Percentiles rank a stretch among this genome's conserved stretches.
Evolutionary conservation across 441 rosid genomes (phyloP).

Genomic region (Arabidopsis lyrata): DNA sequence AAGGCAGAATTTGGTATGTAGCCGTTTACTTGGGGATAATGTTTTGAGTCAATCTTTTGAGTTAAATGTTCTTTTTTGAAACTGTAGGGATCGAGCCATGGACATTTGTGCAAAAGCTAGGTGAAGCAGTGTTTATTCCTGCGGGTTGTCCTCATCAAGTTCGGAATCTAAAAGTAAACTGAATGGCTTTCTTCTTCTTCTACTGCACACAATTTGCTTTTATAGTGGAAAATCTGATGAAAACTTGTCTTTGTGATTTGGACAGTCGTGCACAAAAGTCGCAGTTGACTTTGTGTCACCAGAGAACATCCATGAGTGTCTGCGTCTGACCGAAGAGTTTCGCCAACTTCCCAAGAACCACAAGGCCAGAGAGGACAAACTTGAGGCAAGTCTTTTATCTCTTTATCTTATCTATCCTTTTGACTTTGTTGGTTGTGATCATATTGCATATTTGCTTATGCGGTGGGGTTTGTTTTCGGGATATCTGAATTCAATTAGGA

Average conservation of each 20-base stretch:
- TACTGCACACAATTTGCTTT: background rate
- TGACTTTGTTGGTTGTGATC: background rate
- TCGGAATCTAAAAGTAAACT: conserved; percentile 82
- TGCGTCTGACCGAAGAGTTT: conserved; percentile 81
- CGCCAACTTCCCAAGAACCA: conserved; percentile 85
- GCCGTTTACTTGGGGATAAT: background rate
- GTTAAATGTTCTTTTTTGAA: background rate
- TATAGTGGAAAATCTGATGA: conserved; percentile 5
- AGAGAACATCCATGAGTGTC: conserved; percentile 75
- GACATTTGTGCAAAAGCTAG: conserved; percentile 83
- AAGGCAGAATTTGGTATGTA: conserved; percentile 79
- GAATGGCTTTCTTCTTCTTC: background rate
- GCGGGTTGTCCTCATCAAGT: conserved; percentile 99
- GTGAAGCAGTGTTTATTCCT: conserved; percentile 94
- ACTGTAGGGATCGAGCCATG: conserved; percentile 82
- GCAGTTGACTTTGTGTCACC: conserved; percentile 95
- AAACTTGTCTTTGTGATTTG: conserved; percentile 7
- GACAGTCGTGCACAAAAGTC: conserved; percentile 89
- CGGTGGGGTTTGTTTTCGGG: background rate
- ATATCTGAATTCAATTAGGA: conserved; percentile 10
- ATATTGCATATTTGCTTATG: conserved; percentile 5
- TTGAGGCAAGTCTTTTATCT: conserved; percentile 61
- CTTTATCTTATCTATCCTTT: background rate
- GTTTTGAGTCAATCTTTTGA: background rate
- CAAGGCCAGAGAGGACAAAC: conserved; percentile 88